Evolutionary conservation across 345 rosid genomes (phyloP), one percentile per base, ranked within the genome.

Genomic region (Eutrema yunnanense): DNA sequence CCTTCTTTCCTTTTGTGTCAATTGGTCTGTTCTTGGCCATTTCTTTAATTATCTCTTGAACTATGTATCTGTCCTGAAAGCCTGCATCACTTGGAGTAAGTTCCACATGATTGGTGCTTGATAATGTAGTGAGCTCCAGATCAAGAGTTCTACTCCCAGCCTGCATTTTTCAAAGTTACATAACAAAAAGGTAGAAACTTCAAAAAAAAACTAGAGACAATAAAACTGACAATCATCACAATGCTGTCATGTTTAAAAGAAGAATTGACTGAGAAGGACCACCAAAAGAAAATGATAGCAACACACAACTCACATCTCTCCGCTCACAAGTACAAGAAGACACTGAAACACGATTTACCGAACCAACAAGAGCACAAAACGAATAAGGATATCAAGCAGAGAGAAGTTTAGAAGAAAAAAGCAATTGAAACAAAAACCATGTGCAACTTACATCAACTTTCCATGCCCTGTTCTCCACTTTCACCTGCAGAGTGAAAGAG

Each of bases 11-110:
- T 82, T 88, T 95, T 0, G 87, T 81, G 78, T 92, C 97, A 67
- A 90, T 84, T 27, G 94, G 99, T 77, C 99, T 87, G 78, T 88
- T 94, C 84, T 84, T 92, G 61, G 98, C 99, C 97, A 95, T 95
- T 73, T 95, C 98, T 75, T 95, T 92, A 26, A 95, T 95, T 51
- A 95, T 83, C 86, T 92, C 99, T 69, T 88, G 99, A 71, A 95
- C 98, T 40, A 95, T 69, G 68, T 92, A 95, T 70, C 99, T 85
- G 82, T 95, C 99, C 84, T 95, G 99, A 81, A 92, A 95, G 52
- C 98, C 99, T 42, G 67, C 98, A 84, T 92, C 99, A 75, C 98
- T 86, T 13, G 99, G 98, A 77, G 82, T 92, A 82, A 95, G 84
- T 65, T 95, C 99, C 69, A 95, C 92, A 56, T 95, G 99, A 81